Percentiles rank a stretch among this genome's conserved stretches.
phyloP scores from a whole-genome alignment of 768 basidiomycete genomes.

The Mycena latifolia region DNA sequence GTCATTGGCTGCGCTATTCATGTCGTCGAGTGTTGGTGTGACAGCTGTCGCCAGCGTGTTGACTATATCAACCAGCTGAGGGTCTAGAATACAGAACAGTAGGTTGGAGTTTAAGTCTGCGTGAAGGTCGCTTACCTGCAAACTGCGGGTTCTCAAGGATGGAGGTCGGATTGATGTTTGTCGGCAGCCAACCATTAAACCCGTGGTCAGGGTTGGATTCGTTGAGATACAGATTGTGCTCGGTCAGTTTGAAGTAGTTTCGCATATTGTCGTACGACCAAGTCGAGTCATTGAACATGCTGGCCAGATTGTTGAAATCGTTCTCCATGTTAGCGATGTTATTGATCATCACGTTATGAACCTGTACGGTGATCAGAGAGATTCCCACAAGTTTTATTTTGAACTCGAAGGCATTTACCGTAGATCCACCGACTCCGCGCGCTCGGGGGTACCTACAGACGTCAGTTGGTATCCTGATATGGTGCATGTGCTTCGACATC shows the following conservation, averaged over 20 bases:
- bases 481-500: not conserved
- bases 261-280: conserved; percentile 48
- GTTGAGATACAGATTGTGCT: conserved; percentile 40
- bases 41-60: conserved; percentile 31
- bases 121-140: conserved; percentile 32
- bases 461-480: not conserved
- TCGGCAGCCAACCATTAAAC: conserved; percentile 46
- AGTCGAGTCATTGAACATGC: conserved; percentile 41
- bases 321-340: conserved; percentile 40
- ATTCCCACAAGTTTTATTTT: no score
- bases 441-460: conserved; percentile 46
- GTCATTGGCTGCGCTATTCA: conserved; percentile 40
- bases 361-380: conserved; percentile 22
- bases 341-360: conserved; percentile 47
- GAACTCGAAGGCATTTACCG: conserved; percentile 34
- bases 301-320: conserved; percentile 44
- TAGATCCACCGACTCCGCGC: conserved; percentile 45
- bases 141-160: conserved; percentile 39
- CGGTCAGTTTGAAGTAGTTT: conserved; percentile 44
- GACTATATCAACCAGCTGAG: conserved; percentile 39
- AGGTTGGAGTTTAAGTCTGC: not conserved
- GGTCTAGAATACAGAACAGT: conserved; percentile 38
- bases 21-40: conserved; percentile 37
- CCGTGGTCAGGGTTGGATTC: conserved; percentile 42
- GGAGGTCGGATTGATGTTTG: conserved; percentile 41